These are phyloP conservation scores for Pythium aquatile DNA, from an alignment of 352 stramenopile species.

Conservation along the genomic window DNA sequence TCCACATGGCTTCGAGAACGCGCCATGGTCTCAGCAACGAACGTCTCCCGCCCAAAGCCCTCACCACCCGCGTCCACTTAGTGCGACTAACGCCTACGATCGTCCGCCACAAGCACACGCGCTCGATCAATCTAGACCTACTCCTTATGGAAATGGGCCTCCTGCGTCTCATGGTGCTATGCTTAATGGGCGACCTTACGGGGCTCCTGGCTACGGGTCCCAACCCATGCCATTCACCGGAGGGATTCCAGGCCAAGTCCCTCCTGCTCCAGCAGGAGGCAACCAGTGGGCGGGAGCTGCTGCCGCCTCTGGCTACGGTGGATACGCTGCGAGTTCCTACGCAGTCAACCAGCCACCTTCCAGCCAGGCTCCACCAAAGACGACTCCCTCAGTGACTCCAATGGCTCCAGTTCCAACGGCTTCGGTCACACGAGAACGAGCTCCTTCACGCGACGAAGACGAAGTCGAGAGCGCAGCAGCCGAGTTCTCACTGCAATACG, in stretches of 20 bases:
- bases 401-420: neutral
- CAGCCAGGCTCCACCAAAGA: neutral
- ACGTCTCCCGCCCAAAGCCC: conserved; percentile 13
- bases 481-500: conserved; percentile 77
- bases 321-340: conserved; percentile 6
- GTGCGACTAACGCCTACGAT: conserved; percentile 29
- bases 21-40: conserved; percentile 5
- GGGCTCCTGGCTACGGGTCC: neutral
- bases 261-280: conserved; percentile 22
- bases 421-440: conserved; percentile 13
- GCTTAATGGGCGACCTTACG: conserved; percentile 52
- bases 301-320: conserved; percentile 20
- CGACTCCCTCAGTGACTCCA: neutral
- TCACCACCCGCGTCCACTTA: conserved; percentile 6
- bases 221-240: conserved; percentile 28
- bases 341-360: neutral
- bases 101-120: conserved; percentile 13
- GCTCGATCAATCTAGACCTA: conserved; percentile 45
- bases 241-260: conserved; percentile 39
- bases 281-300: conserved; percentile 12
- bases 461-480: conserved; percentile 50
- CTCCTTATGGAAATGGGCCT: conserved; percentile 41
- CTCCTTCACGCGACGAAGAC: conserved; percentile 49
- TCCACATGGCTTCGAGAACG: conserved; percentile 14
- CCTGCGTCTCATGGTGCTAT: conserved; percentile 35